A percentile compares a stretch with the other conserved stretches of the same genome.
These are phyloP conservation scores for Scedosporium aurantiacum DNA, from an alignment of 2,329 filamentous ascomycete species.

Conservation along the genomic window DNA sequence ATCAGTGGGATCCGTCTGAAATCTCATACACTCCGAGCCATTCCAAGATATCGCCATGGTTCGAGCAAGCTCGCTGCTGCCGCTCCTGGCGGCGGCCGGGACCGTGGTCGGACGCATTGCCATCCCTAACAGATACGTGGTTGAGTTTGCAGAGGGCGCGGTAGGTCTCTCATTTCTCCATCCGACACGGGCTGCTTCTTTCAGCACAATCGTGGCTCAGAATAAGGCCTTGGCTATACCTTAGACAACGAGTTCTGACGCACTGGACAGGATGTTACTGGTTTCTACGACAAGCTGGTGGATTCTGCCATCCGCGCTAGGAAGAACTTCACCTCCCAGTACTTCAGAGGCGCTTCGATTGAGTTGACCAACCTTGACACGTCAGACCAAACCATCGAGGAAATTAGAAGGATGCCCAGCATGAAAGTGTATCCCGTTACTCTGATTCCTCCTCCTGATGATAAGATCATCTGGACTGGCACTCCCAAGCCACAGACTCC, in stretches of 20 bases:
- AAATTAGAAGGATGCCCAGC: slow-evolving; percentile 28
- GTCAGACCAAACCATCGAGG: slow-evolving; percentile 28
- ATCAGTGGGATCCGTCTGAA: too few relatives aligned
- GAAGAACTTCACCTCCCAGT: slow-evolving; percentile 35
- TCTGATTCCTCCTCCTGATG: slow-evolving; percentile 29
- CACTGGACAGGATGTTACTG: slow-evolving; percentile 26
- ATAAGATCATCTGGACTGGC: slow-evolving; percentile 34
- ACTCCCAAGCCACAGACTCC: slow-evolving; percentile 10
- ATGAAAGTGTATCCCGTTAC: slow-evolving; percentile 41
- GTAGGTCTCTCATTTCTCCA: slow-evolving; percentile 19
- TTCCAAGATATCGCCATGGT: slow-evolving; percentile 23
- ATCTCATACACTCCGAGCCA: neutral
- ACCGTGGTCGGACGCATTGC: slow-evolving; percentile 17
- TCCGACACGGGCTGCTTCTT: neutral
- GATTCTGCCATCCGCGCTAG: slow-evolving; percentile 29
- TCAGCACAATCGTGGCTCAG: neutral
- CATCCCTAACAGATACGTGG: slow-evolving; percentile 38
- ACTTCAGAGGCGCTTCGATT: slow-evolving; percentile 45
- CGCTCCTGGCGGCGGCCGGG: slow-evolving; percentile 23
- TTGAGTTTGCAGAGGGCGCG: slow-evolving; percentile 39
- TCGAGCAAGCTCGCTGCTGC: slow-evolving; percentile 20
- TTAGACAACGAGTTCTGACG: too few relatives aligned
- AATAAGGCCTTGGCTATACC: neutral
- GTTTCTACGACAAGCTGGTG: slow-evolving; percentile 25
- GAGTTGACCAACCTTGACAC: slow-evolving; percentile 36